Percentiles rank a stretch among this genome's conserved stretches.
These are phyloP conservation scores for Tieghemostelium lacteum DNA, from an alignment of 78 protist species.

Conservation along the genomic window DNA sequence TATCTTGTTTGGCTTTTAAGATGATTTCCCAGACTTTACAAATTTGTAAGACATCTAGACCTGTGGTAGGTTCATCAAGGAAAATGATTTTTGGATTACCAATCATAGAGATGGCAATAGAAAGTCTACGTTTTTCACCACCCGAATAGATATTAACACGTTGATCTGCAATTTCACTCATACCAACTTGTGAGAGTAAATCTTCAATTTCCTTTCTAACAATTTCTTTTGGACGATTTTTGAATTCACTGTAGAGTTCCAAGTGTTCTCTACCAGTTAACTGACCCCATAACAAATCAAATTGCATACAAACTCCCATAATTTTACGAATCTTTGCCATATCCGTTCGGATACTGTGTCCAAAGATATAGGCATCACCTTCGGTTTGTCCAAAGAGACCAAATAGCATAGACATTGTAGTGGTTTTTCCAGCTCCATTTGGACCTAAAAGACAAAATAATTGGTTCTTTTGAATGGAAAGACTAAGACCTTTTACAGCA, in stretches of 20 bases:
- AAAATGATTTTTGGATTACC: conserved; percentile 83
- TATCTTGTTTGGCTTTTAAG: background rate
- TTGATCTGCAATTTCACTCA: conserved; percentile 9
- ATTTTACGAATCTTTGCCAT: conserved; percentile 30
- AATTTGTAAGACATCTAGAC: conserved; percentile 83
- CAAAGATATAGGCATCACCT: conserved; percentile 73
- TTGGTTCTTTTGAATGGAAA: conserved; percentile 56
- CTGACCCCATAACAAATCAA: conserved; percentile 79
- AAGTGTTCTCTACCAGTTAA: conserved; percentile 82
- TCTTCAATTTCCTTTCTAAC: conserved; percentile 14
- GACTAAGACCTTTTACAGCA: conserved; percentile 59
- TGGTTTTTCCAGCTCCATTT: conserved; percentile 82
- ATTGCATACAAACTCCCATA: conserved; percentile 89
- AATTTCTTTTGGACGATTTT: conserved; percentile 28
- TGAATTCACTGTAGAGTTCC: conserved; percentile 61
- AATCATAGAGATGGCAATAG: conserved; percentile 86
- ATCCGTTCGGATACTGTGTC: conserved; percentile 10
- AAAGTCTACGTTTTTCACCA: conserved; percentile 89
- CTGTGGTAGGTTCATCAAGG: conserved; percentile 91
- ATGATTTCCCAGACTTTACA: conserved; percentile 64
- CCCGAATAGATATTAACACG: conserved; percentile 78
- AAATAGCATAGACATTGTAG: conserved; percentile 84
- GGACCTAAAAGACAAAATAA: conserved; percentile 39
- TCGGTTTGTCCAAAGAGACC: conserved; percentile 81
- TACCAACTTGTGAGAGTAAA: conserved; percentile 32